Conservation (phyloP, 2,329 filamentous ascomycete genomes). For the Clarireedia paspali region DNA sequence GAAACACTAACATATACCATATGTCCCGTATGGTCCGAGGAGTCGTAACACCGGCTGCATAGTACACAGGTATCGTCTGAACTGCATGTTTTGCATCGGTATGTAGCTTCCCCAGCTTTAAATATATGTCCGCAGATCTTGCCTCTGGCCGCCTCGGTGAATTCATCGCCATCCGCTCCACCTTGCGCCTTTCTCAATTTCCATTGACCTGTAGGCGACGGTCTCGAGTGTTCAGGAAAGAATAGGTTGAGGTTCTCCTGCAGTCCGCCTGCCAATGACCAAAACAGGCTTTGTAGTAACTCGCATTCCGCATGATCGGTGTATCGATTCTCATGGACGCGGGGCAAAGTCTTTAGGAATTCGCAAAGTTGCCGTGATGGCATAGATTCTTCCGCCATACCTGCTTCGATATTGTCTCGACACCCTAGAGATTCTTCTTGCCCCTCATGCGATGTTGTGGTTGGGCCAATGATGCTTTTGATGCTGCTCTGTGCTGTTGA, state of each 20-base stretch:
- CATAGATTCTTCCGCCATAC: conserved; percentile 10
- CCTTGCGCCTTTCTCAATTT: conserved; percentile 84
- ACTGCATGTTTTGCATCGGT: conserved; percentile 88
- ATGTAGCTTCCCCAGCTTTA: conserved; percentile 86
- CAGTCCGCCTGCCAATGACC: conserved; percentile 71
- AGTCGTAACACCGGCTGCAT: conserved; percentile 89
- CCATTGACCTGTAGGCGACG: conserved; percentile 48
- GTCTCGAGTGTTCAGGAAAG: conserved; percentile 65
- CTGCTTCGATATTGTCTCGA: not conserved
- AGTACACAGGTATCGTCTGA: conserved; percentile 93
- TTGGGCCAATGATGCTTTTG: not conserved
- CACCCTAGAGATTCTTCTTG: not conserved
- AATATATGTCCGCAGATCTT: conserved; percentile 98
- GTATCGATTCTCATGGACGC: conserved; percentile 68
- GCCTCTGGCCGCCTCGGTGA: conserved; percentile 82
- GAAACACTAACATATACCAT: conserved; percentile 85
- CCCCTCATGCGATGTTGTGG: not conserved
- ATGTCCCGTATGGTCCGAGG: conserved; percentile 89
- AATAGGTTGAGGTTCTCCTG: conserved; percentile 68
- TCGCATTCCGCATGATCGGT: conserved; percentile 60
- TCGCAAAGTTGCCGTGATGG: conserved; percentile 70
- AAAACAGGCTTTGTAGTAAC: conserved; percentile 75
- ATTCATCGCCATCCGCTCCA: conserved; percentile 88
- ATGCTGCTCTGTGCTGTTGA: not conserved
- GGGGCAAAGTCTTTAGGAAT: conserved; percentile 71